phyloP scores from a whole-genome alignment of 2,329 filamentous ascomycete species.

The Ilyonectria destructans region DNA sequence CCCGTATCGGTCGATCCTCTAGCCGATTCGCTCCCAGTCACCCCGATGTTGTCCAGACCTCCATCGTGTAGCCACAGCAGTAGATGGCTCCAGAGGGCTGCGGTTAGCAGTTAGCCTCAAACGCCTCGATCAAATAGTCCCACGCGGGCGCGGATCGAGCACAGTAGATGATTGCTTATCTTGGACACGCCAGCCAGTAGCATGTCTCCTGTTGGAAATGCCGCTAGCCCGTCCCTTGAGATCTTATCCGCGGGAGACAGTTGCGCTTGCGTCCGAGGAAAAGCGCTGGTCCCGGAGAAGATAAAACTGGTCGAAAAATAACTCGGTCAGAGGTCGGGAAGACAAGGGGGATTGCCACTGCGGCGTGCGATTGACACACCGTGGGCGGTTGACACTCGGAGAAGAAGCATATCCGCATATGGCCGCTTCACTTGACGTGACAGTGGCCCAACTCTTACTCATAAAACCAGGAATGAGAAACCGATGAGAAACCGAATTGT shows the following conservation, averaged over 20 bases:
- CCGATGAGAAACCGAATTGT: conserved; percentile 22
- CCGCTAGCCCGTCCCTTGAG: conserved; percentile 4
- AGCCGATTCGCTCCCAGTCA: too few relatives aligned
- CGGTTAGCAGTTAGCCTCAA: too few relatives aligned
- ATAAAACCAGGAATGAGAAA: conserved; percentile 23
- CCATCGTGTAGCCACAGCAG: too few relatives aligned
- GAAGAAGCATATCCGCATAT: not conserved
- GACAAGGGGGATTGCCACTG: not conserved
- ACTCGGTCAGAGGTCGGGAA: not conserved
- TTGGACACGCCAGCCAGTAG: not conserved
- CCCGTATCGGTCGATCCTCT: too few relatives aligned
- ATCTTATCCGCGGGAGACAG: conserved; percentile 13
- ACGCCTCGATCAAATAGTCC: too few relatives aligned
- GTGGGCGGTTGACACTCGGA: not conserved
- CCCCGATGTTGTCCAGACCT: too few relatives aligned
- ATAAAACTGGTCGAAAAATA: conserved; percentile 2
- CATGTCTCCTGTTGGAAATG: conserved; percentile 1
- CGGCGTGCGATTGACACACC: not conserved
- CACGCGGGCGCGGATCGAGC: too few relatives aligned
- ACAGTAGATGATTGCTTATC: not conserved
- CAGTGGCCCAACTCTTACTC: not conserved
- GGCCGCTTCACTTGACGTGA: not conserved
- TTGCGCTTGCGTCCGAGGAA: conserved; percentile 27
- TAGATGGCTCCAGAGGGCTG: too few relatives aligned
- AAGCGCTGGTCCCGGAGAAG: conserved; percentile 19